Conservation (phyloP, 1,284 basidiomycete genomes). For the Ceratobasidium sp. region DNA sequence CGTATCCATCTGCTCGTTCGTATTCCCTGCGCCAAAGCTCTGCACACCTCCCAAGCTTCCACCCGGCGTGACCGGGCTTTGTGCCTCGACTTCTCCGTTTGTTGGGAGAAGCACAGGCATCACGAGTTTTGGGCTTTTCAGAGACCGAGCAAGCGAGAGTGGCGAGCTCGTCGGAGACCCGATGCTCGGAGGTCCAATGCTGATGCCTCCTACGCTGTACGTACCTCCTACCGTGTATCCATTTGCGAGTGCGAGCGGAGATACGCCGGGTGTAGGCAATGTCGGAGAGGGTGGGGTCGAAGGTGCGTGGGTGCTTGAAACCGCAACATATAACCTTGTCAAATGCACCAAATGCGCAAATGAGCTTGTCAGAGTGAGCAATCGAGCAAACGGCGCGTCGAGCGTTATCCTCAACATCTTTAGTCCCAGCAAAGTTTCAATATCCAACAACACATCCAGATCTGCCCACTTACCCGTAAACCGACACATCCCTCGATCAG, state of each 20-base stretch:
- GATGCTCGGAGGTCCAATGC: neutral
- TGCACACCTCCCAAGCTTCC: constrained; percentile 38
- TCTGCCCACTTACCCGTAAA: constrained; percentile 48
- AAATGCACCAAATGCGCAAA: constrained; percentile 50
- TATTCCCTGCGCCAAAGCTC: constrained; percentile 20
- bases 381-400: constrained; percentile 51
- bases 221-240: constrained; percentile 45
- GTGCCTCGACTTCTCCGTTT: neutral
- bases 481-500: constrained; percentile 50
- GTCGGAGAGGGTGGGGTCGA: constrained; percentile 47
- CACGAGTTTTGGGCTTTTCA: constrained; percentile 45
- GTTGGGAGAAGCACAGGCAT: constrained; percentile 27
- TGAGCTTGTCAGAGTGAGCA: constrained; percentile 49
- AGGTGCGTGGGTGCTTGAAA: constrained; percentile 49
- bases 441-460: constrained; percentile 20
- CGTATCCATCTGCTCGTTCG: constrained; percentile 36
- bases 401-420: constrained; percentile 50
- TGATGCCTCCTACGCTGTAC: neutral
- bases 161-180: constrained; percentile 47
- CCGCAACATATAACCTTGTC: constrained; percentile 47
- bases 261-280: constrained; percentile 42
- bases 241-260: constrained; percentile 45
- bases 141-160: constrained; percentile 46
- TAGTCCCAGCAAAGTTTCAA: neutral
- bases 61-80: constrained; percentile 8